These are phyloP conservation scores for Tylopilus intermedius DNA, from an alignment of 768 basidiomycete genomes.

Conservation along the genomic window DNA sequence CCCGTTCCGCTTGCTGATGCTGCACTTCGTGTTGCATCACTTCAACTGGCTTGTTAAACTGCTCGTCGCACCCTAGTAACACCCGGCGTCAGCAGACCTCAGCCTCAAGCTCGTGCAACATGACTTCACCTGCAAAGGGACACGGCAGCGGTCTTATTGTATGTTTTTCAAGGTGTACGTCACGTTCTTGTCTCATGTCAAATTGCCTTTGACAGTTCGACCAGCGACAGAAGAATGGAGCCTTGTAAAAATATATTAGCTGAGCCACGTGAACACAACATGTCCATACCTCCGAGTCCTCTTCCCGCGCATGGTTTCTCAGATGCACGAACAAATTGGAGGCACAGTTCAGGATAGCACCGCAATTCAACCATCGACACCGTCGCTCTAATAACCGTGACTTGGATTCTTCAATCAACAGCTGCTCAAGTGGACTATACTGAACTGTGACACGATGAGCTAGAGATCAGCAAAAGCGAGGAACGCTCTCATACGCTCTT, in stretches of 20 bases:
- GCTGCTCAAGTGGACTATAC: conserved; percentile 35
- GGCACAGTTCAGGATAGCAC: conserved; percentile 48
- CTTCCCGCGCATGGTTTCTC: conserved; percentile 32
- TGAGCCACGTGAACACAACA: conserved; percentile 1
- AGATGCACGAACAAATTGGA: conserved; percentile 49
- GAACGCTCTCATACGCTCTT: conserved; percentile 30
- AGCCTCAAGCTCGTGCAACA: neutral
- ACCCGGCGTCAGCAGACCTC: conserved; percentile 6
- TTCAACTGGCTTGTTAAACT: conserved; percentile 43
- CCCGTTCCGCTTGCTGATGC: conserved; percentile 24
- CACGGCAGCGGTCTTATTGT: conserved; percentile 26
- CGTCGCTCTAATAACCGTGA: conserved; percentile 41
- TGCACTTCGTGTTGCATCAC: conserved; percentile 47
- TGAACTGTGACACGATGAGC: conserved; percentile 37
- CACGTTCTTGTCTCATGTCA: conserved; percentile 32
- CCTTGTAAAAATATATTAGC: conserved; percentile 23
- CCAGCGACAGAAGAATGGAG: conserved; percentile 52
- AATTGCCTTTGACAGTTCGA: conserved; percentile 47
- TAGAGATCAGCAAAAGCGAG: conserved; percentile 17
- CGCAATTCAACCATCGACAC: conserved; percentile 62
- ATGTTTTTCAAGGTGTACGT: conserved; percentile 53
- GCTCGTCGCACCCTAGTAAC: conserved; percentile 47
- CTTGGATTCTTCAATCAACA: conserved; percentile 45
- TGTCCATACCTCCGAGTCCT: conserved; percentile 25
- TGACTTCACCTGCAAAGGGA: conserved; percentile 39